Base-by-base conservation (phyloP, 495 filamentous ascomycete species). In the Hyaloscypha bicolor region DNA sequence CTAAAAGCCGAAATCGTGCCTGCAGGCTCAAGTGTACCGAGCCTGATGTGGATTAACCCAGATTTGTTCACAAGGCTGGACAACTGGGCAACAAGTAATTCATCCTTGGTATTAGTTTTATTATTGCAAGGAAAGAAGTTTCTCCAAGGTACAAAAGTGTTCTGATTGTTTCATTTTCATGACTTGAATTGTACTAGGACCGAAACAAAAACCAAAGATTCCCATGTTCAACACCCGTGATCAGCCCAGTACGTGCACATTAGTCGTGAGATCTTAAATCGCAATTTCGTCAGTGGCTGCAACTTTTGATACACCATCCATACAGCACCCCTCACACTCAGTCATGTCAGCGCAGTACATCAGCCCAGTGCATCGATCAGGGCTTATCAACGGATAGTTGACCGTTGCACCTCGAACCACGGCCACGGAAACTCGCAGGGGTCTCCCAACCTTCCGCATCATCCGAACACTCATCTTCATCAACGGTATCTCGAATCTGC, bases 1-100 rank as follows among this genome's bases (percentile, higher is more conserved):
- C n/a, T 56, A 9, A 56, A 56, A 56, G 11, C 53, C 53, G 53
- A 32, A 25, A 56, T 56, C 53, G 53, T 56, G 53, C 53, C 53
- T 56, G 53, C 53, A 56, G 53, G 22, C 42, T 6, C 53, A 56
- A 29, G 22, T 56, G 4, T 56, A 29, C 53, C 11, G 53, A 56
- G 11, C 53, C 53, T 16, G 11, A 30, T 56, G 53, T 56, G 53
- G 53, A 56, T 56, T 56, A 31, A 56, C 30, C 53, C 53, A 56
- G 8, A 30, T 56, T 25, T n/a, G n/a, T n/a, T 25, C 25, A 16
- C 19, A 53, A 53, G 51, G 51, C 51, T 53, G 51, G 25, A 11
- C 51, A n/a, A 16, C 51, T 53, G 6, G 53, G 53, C 9, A 29
- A 56, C 53, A 31, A 31, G 22, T 56, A 9, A 0, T 25, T 56